A percentile compares a stretch with the other conserved stretches of the same genome.
Evolutionary conservation across 2,329 filamentous ascomycete species (phyloP).

Genomic region (Cladobotryum mycophilum): DNA sequence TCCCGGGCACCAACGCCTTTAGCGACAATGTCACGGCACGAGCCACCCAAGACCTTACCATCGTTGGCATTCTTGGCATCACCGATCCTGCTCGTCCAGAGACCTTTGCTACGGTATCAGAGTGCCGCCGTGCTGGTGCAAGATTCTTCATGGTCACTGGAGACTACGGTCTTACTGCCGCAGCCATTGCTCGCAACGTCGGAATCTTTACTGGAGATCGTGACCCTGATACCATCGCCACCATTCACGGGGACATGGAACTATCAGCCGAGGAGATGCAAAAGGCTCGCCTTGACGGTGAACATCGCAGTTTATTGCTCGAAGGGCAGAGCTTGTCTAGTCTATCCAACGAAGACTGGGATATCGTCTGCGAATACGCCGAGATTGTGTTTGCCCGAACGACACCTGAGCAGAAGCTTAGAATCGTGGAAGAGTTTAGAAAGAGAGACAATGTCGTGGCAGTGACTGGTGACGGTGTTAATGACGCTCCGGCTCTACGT

Average conservation of each 20-base stretch:
- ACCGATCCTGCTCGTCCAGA: conserved; percentile 41
- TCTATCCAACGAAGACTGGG: conserved; percentile 43
- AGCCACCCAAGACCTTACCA: conserved; percentile 36
- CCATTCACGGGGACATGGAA: conserved; percentile 14
- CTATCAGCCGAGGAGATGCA: conserved; percentile 14
- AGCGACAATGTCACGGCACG: conserved; percentile 40
- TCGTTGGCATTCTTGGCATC: conserved; percentile 48
- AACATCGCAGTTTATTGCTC: conserved; percentile 23
- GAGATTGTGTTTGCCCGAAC: conserved; percentile 63
- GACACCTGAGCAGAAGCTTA: conserved; percentile 63
- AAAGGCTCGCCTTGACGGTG: conserved; percentile 16
- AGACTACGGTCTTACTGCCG: conserved; percentile 50
- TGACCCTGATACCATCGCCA: conserved; percentile 32
- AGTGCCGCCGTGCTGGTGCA: conserved; percentile 39
- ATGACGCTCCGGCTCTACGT: conserved; percentile 60
- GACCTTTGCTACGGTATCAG: conserved; percentile 33
- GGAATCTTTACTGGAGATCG: conserved; percentile 52
- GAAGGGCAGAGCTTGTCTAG: conserved; percentile 55
- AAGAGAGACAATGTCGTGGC: conserved; percentile 53
- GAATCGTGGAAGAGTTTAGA: conserved; percentile 65
- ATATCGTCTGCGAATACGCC: conserved; percentile 41
- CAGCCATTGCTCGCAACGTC: conserved; percentile 59
- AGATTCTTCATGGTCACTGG: conserved; percentile 45
- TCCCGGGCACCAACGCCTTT: conserved; percentile 43
- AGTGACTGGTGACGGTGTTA: conserved; percentile 69